Base-by-base conservation (phyloP, 2,329 filamentous ascomycete species). In the Herpotrichia juniperi region DNA sequence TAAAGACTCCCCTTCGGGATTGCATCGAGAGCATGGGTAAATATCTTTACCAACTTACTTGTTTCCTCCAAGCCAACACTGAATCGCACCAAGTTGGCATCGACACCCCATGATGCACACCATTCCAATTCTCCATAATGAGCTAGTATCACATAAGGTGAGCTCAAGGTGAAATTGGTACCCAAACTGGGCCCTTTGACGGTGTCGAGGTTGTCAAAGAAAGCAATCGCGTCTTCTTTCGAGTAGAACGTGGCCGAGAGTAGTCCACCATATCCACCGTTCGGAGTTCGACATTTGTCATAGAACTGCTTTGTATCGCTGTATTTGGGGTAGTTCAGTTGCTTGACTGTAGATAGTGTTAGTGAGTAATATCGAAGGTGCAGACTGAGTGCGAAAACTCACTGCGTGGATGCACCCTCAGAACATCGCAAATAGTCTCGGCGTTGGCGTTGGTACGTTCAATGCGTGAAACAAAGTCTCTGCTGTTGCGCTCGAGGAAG, bases 401-500 rank as follows among this genome's bases (percentile, higher is more conserved):
- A 81, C 81, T 76, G 42, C 81, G 72, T 10, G 81, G 76, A 48
- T 84, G 87, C 1, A 78, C 74, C 57, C 76, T 79, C 32, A 97
- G 78, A 30, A 92, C 81, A 25, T 88, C 83, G 60, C 88, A 93
- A 57, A 97, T 88, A 48, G 86, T 83, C 74, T 96, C 92, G 5
- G 93, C 89, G 65, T 96, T 97, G 45, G 78, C 73, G 68, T 97
- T 97, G 67, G 96, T 90, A 49, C 91, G 85, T 57, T 89, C 87
- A 54, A 96, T 91, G 50, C 94, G 85, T 14, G 84, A 83, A 17
- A 88, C 83, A 71, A 97, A 97, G 76, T 97, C 92, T 14, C 94
- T 88, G 71, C 92, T 97, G 74, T 99, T 99, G 57, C 93, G 85
- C 76, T 99, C 94, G 78, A 99, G 87, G 76, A 97, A 96, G 32